These are phyloP conservation scores for Warburgia ugandensis DNA, from an alignment of 164 flowering plant species.

Conservation along the genomic window DNA sequence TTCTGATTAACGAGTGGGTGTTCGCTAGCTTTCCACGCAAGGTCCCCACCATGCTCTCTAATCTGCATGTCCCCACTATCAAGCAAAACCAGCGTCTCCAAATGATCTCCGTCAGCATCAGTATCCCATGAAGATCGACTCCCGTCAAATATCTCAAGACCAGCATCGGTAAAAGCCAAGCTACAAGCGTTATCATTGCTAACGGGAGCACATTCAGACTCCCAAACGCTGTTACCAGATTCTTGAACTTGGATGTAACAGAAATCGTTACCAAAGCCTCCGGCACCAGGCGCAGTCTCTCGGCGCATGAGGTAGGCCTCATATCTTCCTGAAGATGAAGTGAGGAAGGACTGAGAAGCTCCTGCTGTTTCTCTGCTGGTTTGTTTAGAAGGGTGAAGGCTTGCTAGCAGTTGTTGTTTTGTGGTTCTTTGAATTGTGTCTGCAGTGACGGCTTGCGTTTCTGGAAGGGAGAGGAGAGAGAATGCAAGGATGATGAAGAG, in stretches of 20 bases:
- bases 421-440: conserved; percentile 28
- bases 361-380: conserved; percentile 6
- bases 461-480: conserved; percentile 2
- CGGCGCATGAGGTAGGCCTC: conserved; percentile 25
- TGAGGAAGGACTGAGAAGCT: conserved; percentile 22
- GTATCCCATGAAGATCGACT: conserved; percentile 33
- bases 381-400: conserved; percentile 15
- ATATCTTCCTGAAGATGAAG: conserved; percentile 36
- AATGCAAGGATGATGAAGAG: conserved; percentile 14
- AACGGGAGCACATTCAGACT: conserved; percentile 33
- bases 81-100: conserved; percentile 28
- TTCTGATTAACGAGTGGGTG: conserved; percentile 23
- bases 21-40: conserved; percentile 33
- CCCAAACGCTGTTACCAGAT: conserved; percentile 28
- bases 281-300: conserved; percentile 26
- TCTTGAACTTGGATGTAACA: conserved; percentile 36
- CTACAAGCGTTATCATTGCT: conserved; percentile 32
- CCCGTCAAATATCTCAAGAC: conserved; percentile 40
- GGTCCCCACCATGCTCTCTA: conserved; percentile 28
- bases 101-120: conserved; percentile 20
- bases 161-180: conserved; percentile 30
- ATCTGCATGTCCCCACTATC: conserved; percentile 39
- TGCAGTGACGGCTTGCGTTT: conserved; percentile 15
- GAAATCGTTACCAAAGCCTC: conserved; percentile 34
- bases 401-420: conserved; percentile 33